phyloP scores from a whole-genome alignment of 345 rosid genomes.

The Pistacia integerrima region DNA sequence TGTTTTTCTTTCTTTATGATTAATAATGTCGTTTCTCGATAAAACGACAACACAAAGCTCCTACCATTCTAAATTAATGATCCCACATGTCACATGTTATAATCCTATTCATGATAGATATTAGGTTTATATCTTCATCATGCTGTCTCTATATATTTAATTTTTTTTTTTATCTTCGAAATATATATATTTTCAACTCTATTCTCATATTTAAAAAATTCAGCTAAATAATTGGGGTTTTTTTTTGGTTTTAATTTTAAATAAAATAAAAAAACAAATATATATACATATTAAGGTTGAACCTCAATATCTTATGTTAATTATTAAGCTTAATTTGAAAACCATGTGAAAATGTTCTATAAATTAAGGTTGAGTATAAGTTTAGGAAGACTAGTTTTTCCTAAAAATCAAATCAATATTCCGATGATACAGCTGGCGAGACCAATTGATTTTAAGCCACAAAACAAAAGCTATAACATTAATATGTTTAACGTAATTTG shows the following conservation, averaged over 20 bases:
- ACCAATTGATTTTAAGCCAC: neutral
- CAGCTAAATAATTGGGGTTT: too few species aligned
- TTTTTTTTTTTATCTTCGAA: too few species aligned
- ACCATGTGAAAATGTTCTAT: neutral
- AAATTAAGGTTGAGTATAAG: too few species aligned
- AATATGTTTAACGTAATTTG: too few species aligned
- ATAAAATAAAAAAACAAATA: too few species aligned
- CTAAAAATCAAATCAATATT: neutral
- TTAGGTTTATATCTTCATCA: too few species aligned
- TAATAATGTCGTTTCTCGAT: neutral
- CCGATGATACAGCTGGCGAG: neutral
- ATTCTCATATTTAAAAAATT: too few species aligned
- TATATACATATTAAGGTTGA: neutral
- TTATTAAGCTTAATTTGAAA: neutral
- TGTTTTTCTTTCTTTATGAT: neutral
- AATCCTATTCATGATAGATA: neutral
- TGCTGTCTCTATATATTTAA: too few species aligned
- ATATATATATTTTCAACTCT: too few species aligned
- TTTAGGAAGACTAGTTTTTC: neutral
- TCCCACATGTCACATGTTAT: neutral
- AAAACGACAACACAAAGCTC: neutral
- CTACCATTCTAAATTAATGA: neutral
- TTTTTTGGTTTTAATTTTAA: too few species aligned
- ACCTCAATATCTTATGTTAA: neutral
- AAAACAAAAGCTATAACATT: neutral